Percentiles rank a stretch among this genome's conserved stretches.
phyloP scores from a whole-genome alignment of 805 yeast species.

The Metschnikowia borealis region DNA sequence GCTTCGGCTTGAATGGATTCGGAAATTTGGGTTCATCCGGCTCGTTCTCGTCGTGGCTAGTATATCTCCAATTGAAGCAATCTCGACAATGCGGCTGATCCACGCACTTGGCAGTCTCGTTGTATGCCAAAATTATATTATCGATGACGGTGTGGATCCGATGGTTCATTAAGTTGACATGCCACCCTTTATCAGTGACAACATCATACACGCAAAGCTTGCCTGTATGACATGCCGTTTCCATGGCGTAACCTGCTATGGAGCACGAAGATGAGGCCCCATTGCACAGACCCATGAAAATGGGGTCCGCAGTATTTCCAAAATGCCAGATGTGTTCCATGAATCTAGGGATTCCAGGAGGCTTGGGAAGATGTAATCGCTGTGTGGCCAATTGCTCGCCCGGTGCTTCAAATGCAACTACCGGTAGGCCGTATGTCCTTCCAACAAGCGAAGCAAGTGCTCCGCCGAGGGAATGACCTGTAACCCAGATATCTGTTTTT shows the following conservation, averaged over 20 bases:
- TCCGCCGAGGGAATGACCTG: conserved; percentile 96
- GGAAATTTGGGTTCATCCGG: conserved; percentile 37
- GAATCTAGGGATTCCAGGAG: conserved; percentile 81
- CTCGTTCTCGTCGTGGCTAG: conserved; percentile 44
- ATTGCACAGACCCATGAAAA: conserved; percentile 92
- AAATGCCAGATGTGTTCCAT: conserved; percentile 89
- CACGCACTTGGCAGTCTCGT: conserved; percentile 70
- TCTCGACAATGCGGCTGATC: conserved; percentile 83
- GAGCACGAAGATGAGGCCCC: conserved; percentile 90
- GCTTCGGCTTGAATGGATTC: conserved; percentile 32
- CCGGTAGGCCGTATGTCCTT: conserved; percentile 86
- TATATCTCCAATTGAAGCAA: conserved; percentile 84
- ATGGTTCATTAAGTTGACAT: conserved; percentile 81
- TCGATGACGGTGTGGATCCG: conserved; percentile 88
- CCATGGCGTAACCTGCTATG: conserved; percentile 95
- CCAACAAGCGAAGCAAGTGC: conserved; percentile 77
- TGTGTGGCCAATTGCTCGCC: conserved; percentile 82
- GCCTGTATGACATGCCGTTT: conserved; percentile 91
- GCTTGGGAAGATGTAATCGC: conserved; percentile 84
- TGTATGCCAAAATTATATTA: conserved; percentile 66
- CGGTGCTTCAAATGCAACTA: conserved; percentile 88
- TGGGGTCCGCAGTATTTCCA: conserved; percentile 97
- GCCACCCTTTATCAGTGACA: conserved; percentile 88
- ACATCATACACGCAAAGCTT: conserved; percentile 83
- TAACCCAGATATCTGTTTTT: conserved; percentile 72